Percentiles rank a stretch among this genome's conserved stretches.
Evolutionary conservation across 768 basidiomycete genomes (phyloP).

Genomic region (Trametes elegans): DNA sequence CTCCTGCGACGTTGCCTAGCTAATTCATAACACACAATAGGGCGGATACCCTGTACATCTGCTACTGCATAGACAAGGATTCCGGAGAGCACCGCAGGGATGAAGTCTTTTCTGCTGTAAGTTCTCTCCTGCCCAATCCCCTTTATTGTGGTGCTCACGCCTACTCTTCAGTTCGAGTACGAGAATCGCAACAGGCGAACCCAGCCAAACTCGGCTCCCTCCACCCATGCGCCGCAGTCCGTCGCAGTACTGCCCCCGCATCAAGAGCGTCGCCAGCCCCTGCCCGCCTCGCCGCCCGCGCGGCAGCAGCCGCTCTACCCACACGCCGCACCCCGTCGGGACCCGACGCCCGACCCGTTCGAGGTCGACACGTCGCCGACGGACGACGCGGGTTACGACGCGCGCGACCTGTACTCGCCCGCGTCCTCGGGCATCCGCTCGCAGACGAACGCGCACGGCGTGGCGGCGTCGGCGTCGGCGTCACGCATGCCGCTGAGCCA

Average conservation of each 20-base stretch:
- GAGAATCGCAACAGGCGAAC: constrained; percentile 26
- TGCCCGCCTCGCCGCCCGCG: constrained; percentile 10
- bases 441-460: constrained; percentile 19
- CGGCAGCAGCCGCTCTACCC: constrained; percentile 18
- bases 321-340: constrained; percentile 15
- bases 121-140: constrained; percentile 20
- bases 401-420: constrained; percentile 23
- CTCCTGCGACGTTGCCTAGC: not conserved
- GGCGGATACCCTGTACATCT: constrained; percentile 64
- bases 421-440: constrained; percentile 18
- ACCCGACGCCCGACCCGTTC: constrained; percentile 30
- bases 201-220: constrained; percentile 5
- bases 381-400: constrained; percentile 1
- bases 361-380: constrained; percentile 19
- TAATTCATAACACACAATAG: constrained; percentile 29
- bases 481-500: constrained; percentile 15
- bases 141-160: not conserved
- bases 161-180: constrained; percentile 39
- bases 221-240: constrained; percentile 6
- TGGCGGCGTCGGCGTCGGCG: constrained; percentile 11
- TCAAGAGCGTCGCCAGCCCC: constrained; percentile 8
- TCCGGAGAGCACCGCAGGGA: constrained; percentile 47
- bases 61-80: constrained; percentile 64
- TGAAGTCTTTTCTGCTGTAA: constrained; percentile 56
- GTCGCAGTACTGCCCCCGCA: not conserved